Evolutionary conservation across 129 eudicot genomes (phyloP).

Genomic region (Calendula officinalis): DNA sequence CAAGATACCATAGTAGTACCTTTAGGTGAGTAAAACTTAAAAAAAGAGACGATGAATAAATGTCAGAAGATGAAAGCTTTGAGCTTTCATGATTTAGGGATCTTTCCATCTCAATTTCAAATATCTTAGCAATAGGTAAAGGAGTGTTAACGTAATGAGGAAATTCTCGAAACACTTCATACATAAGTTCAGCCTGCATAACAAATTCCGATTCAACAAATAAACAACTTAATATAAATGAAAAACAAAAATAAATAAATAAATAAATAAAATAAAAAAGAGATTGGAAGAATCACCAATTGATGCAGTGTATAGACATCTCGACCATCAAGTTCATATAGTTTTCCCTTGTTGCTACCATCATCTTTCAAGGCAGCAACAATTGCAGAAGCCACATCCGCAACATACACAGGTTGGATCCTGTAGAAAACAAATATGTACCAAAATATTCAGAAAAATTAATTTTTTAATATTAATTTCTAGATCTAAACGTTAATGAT

Average conservation of each 20-base stretch:
- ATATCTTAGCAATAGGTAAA: conserved; percentile 85
- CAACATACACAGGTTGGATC: conserved; percentile 90
- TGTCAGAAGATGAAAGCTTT: no score
- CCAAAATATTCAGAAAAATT: not conserved
- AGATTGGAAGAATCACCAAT: conserved; percentile 47
- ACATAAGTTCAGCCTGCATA: conserved; percentile 84
- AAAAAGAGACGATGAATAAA: no score
- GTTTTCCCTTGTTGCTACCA: conserved; percentile 89
- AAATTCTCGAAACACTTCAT: conserved; percentile 75
- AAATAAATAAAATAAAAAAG: conserved; percentile 19
- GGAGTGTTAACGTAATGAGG: conserved; percentile 90
- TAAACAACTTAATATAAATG: not conserved
- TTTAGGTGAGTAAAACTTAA: no score
- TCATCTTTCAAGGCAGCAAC: conserved; percentile 86
- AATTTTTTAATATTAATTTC: no score
- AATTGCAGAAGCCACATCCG: conserved; percentile 90
- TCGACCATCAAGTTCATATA: conserved; percentile 97
- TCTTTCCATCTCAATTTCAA: no score
- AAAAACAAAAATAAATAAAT: not conserved
- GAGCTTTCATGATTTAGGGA: no score
- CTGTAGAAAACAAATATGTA: conserved; percentile 43
- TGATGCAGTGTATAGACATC: conserved; percentile 69
- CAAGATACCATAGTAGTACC: no score
- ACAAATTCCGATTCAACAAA: no score
- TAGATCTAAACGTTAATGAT: conserved; percentile 1